phyloP scores from a whole-genome alignment of 106 monocot genomes.

The Chionographis japonica region DNA sequence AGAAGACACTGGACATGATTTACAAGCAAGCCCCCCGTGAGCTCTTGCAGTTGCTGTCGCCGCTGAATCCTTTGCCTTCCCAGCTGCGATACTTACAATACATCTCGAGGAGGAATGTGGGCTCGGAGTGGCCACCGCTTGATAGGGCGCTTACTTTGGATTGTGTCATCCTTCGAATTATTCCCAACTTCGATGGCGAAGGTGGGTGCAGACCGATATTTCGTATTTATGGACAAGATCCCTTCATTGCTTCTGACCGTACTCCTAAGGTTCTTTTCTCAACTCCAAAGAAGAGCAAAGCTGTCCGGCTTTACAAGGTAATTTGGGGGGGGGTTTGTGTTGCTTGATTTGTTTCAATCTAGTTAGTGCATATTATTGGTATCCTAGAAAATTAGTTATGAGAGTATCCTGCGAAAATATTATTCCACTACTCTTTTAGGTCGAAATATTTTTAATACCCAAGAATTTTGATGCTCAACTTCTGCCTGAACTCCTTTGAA shows the following conservation, averaged over 20 bases:
- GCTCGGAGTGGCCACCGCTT: conserved; percentile 79
- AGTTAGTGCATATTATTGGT: not conserved
- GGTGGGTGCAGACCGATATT: conserved; percentile 85
- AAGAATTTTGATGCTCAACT: no score
- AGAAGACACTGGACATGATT: conserved; percentile 88
- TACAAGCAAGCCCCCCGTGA: conserved; percentile 85
- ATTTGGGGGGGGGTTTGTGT: not conserved
- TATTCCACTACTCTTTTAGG: no score
- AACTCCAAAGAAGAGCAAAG: conserved; percentile 71
- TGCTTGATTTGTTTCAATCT: no score
- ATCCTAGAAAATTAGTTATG: no score
- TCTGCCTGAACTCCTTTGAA: not conserved
- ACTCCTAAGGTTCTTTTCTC: conserved; percentile 82
- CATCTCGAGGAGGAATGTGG: conserved; percentile 95
- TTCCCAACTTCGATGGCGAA: conserved; percentile 71
- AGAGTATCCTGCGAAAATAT: no score
- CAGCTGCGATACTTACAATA: conserved; percentile 90
- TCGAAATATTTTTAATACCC: no score
- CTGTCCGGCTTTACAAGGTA: conserved; percentile 61
- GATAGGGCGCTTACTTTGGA: conserved; percentile 90
- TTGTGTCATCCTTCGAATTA: conserved; percentile 69
- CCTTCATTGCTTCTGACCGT: conserved; percentile 45
- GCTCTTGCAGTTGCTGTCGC: conserved; percentile 70
- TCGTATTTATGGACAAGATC: conserved; percentile 89
- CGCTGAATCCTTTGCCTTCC: conserved; percentile 84